Percentiles rank a stretch among this genome's conserved stretches.
Evolutionary conservation across 2,329 filamentous ascomycete species (phyloP).

Genomic region (Fusarium falciforme): DNA sequence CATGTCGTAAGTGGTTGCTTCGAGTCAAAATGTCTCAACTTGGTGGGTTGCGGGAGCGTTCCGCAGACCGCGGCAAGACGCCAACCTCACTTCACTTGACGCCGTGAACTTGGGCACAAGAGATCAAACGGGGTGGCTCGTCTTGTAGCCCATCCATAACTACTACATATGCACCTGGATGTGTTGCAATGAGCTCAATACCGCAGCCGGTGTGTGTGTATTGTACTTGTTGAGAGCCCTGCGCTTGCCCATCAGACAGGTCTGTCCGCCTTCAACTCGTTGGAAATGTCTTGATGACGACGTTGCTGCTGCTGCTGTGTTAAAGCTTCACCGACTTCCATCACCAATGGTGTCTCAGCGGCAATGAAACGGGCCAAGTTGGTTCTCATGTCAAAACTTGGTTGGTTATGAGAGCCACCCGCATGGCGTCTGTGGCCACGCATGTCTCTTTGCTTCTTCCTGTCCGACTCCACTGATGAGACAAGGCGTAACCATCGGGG

Average conservation of each 20-base stretch:
- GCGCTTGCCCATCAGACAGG: background rate
- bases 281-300: background rate
- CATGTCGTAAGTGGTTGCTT: conserved; percentile 15
- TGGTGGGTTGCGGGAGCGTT: conserved; percentile 3
- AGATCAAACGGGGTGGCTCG: background rate
- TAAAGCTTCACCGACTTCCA: conserved; percentile 2
- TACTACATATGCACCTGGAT: background rate
- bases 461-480: conserved; percentile 14
- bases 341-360: background rate
- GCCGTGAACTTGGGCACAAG: background rate
- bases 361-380: background rate
- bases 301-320: background rate
- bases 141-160: background rate
- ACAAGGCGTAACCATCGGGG: conserved; percentile 13
- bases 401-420: conserved; percentile 12
- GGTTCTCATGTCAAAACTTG: background rate
- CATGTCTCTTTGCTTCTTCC: conserved; percentile 25
- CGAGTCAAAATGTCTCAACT: conserved; percentile 14
- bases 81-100: background rate
- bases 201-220: background rate
- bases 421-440: conserved; percentile 13
- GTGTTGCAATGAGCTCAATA: background rate
- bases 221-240: background rate
- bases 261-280: background rate
- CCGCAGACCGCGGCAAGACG: conserved; percentile 6